phyloP scores from a whole-genome alignment of 2,329 filamentous ascomycete genomes.

The Epichloe bromicola region DNA sequence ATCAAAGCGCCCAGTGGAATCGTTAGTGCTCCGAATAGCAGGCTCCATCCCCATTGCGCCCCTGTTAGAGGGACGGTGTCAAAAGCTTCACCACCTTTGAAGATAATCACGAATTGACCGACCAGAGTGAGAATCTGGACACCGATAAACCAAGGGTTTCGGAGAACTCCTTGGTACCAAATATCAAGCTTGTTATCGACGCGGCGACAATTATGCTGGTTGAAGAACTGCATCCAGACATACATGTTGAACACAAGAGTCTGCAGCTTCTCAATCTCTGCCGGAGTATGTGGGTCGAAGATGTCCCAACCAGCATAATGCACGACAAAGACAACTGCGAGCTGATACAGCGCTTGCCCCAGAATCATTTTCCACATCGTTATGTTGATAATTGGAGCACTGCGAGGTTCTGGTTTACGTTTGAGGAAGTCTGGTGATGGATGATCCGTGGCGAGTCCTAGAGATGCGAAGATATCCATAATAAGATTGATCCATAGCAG shows the following conservation, averaged over 20 bases:
- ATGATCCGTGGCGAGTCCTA: conserved; percentile 49
- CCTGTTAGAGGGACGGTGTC: conserved; percentile 47
- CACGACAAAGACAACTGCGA: conserved; percentile 44
- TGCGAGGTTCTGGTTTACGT: conserved; percentile 61
- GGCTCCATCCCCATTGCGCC: conserved; percentile 55
- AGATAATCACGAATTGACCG: conserved; percentile 60
- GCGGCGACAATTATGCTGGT: conserved; percentile 65
- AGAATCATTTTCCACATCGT: conserved; percentile 89
- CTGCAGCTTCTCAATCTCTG: conserved; percentile 26
- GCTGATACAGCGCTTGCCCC: conserved; percentile 66
- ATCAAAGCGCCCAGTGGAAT: conserved; percentile 44
- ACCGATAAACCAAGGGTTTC: conserved; percentile 64
- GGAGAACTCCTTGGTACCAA: conserved; percentile 57
- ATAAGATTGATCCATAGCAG: conserved; percentile 57
- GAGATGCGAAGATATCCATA: conserved; percentile 57
- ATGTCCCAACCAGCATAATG: conserved; percentile 48
- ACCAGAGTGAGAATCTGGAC: conserved; percentile 55
- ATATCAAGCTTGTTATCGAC: conserved; percentile 77
- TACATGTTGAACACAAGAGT: conserved; percentile 78
- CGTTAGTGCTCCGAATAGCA: conserved; percentile 53
- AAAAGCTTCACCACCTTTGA: conserved; percentile 56
- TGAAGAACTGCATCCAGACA: conserved; percentile 86
- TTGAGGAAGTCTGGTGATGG: conserved; percentile 43
- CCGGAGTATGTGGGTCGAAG: conserved; percentile 34
- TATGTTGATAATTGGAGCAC: conserved; percentile 56